phyloP scores from a whole-genome alignment of 2,329 filamentous ascomycete species.

The Ceratocystis variospora region DNA sequence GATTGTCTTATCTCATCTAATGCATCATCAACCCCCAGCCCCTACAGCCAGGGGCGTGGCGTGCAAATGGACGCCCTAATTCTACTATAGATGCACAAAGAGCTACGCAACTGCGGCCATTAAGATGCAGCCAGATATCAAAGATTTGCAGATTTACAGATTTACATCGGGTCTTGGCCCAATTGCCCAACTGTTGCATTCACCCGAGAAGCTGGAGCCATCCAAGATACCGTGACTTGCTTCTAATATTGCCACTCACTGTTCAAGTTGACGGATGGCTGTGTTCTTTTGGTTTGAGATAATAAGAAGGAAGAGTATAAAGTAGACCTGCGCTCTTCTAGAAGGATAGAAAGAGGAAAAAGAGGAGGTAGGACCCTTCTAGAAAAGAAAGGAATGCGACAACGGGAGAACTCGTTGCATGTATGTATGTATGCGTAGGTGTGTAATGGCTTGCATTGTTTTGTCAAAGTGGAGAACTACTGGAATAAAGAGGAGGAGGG shows the following conservation, averaged over 20 bases:
- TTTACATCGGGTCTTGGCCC: background rate
- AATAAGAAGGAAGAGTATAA: background rate
- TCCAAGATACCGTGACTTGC: background rate
- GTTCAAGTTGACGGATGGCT: background rate
- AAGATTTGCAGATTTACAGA: background rate
- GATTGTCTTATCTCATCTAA: background rate
- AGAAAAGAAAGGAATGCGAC: background rate
- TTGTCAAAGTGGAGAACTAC: background rate
- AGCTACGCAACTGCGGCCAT: background rate
- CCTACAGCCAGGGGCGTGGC: too few species aligned
- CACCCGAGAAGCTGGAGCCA: background rate
- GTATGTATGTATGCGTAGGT: background rate
- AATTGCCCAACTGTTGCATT: background rate
- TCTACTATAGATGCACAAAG: background rate
- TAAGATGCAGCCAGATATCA: background rate
- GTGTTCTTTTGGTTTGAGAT: background rate
- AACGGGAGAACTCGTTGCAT: background rate
- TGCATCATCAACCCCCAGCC: background rate
- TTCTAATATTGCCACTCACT: background rate
- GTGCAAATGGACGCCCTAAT: too few species aligned
- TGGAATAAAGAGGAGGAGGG: background rate
- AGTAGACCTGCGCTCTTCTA: background rate
- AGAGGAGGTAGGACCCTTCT: background rate
- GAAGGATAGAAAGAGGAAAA: background rate
- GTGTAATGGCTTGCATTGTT: too few species aligned